Conservation (phyloP, 257 asterid species). For the Scutellaria minor region DNA sequence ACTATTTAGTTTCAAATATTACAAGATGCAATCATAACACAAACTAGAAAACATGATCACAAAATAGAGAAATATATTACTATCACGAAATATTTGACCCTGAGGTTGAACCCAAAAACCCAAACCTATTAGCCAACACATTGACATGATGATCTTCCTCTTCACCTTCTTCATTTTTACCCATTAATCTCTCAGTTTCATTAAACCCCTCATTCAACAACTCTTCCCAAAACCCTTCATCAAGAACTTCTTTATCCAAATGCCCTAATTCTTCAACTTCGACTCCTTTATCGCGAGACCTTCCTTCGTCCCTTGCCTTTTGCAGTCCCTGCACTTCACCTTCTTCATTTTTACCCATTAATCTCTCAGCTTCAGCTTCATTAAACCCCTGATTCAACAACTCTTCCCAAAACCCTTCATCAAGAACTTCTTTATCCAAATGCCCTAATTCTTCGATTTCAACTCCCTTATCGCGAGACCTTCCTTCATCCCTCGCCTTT, state of each 20-base stretch:
- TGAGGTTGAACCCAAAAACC: slow-evolving; percentile 53
- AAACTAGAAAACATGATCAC: neutral
- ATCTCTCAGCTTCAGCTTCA: slow-evolving; percentile 26
- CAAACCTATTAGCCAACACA: slow-evolving; percentile 54
- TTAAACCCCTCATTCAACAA: slow-evolving; percentile 52
- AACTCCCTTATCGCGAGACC: too few relatives aligned
- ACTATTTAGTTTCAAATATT: too few relatives aligned
- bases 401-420: slow-evolving; percentile 75
- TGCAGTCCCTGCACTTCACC: slow-evolving; percentile 18
- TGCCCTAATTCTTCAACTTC: slow-evolving; percentile 25
- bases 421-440: slow-evolving; percentile 46
- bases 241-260: slow-evolving; percentile 50
- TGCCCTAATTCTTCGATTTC: too few relatives aligned
- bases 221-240: slow-evolving; percentile 76
- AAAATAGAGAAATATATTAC: neutral
- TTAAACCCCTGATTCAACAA: slow-evolving; percentile 52
- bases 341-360: slow-evolving; percentile 25
- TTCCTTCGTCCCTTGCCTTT: too few relatives aligned
- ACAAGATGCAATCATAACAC: too few relatives aligned
- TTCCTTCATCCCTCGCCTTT: neutral
- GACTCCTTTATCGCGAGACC: slow-evolving; percentile 27
- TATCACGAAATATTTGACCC: slow-evolving; percentile 1
- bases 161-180: slow-evolving; percentile 37
- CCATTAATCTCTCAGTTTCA: slow-evolving; percentile 11
- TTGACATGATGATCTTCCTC: slow-evolving; percentile 38